These are phyloP conservation scores for Heterobasidion irregulare DNA, from an alignment of 1,284 basidiomycete genomes.

Conservation along the genomic window DNA sequence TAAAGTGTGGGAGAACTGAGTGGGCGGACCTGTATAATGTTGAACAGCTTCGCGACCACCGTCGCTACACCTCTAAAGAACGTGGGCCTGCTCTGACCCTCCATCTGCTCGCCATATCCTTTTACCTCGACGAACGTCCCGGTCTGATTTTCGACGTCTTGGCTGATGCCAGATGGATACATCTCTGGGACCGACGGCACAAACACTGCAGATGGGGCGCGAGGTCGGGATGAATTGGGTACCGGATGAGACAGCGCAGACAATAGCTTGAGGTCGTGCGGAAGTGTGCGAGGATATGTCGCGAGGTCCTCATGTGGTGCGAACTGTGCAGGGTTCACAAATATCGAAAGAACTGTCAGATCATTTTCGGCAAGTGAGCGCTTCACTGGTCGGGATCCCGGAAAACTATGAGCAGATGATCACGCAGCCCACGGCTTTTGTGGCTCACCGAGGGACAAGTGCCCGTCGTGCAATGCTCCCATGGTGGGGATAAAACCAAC, in stretches of 20 bases:
- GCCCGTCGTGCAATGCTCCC: slow-evolving; percentile 94
- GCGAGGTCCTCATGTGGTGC: slow-evolving; percentile 92
- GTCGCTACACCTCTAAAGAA: slow-evolving; percentile 98
- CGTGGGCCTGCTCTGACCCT: slow-evolving; percentile 75
- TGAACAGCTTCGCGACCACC: slow-evolving; percentile 92
- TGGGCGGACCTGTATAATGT: slow-evolving; percentile 69
- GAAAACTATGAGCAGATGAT: slow-evolving; percentile 7
- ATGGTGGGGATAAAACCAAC: slow-evolving; percentile 96
- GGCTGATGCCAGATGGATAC: slow-evolving; percentile 85
- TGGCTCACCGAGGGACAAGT: slow-evolving; percentile 77
- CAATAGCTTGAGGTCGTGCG: slow-evolving; percentile 54
- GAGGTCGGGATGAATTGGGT: slow-evolving; percentile 12
- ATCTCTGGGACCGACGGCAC: slow-evolving; percentile 72
- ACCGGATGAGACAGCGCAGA: slow-evolving; percentile 17
- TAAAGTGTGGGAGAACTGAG: background rate
- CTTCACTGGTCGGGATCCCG: slow-evolving; percentile 35
- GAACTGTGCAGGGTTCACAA: slow-evolving; percentile 97
- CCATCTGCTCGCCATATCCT: slow-evolving; percentile 84
- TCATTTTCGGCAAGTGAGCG: slow-evolving; percentile 76
- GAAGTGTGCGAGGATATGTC: slow-evolving; percentile 83
- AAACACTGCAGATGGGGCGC: slow-evolving; percentile 67
- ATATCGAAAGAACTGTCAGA: slow-evolving; percentile 88
- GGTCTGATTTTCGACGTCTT: slow-evolving; percentile 67
- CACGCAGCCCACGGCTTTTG: background rate
- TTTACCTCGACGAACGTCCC: slow-evolving; percentile 91